Evolutionary conservation across 2,329 filamentous ascomycete genomes (phyloP), one percentile per base, ranked within the genome.

Genomic region (Aspergillus sp.): DNA sequence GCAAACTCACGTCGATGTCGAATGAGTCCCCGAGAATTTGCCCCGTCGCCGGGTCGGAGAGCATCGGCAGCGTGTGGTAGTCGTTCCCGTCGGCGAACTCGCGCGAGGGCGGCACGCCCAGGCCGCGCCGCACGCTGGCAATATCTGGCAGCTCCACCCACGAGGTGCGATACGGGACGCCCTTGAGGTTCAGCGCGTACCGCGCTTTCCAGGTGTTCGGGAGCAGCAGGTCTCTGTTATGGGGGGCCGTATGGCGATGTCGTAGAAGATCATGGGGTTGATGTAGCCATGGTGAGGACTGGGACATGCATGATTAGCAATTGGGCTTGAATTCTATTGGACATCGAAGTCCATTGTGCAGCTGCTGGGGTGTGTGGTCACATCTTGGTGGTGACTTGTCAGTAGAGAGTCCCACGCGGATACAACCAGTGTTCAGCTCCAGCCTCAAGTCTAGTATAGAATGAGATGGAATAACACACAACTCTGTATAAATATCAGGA

Each of bases 1-100:
- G 77, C 2, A 88, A 73, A 59, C 86, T 81, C 21, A 78, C 67
- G 6, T 85, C 85, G 54, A 88, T 88, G 48, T 87, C 85, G 61
- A 86, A 85, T 2, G 83, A 83, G 68, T 88, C 85, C 4, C 85
- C 85, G 2, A 87, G 50, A 0, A 73, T 47, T 0, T 67, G 53
- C 3, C 61, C 63, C 0, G 76, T 78, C n/a, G 60, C 50, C 0
- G 71, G 64, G 46, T 86, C 81, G 1, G 71, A 59, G 19, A 87
- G 65, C 40, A 86, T 74, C 2, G 85, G 85, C 0, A 88, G 75
- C 2, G 85, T 88, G 67, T 76, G 76, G 70, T 77, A 87, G 60
- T 84, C 80, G 31, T 68, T 72, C 38, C 83, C 83, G 58, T 87
- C 78, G 56, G 73, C 74, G 50, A 80, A 78, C 54, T 79, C 81